phyloP scores from a whole-genome alignment of 73 alveolate species.

The Durusdinium trenchii region DNA sequence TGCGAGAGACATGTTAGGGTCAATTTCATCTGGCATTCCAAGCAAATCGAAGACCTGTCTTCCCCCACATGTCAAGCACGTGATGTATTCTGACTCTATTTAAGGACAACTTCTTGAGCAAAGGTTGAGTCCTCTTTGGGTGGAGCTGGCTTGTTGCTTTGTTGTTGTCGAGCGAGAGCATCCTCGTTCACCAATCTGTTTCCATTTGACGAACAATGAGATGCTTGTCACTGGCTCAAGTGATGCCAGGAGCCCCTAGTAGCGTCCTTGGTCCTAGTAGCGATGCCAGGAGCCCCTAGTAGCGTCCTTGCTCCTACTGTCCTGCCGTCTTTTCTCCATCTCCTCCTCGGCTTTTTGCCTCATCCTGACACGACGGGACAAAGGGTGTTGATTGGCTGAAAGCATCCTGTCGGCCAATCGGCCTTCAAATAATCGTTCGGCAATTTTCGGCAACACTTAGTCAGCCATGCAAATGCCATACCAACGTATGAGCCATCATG shows the following conservation, averaged over 20 bases:
- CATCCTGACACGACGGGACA: too few species aligned
- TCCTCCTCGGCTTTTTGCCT: slow-evolving; percentile 94
- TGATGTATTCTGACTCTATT: too few species aligned
- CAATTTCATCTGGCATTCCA: neutral
- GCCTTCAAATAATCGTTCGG: too few species aligned
- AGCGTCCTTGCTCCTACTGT: neutral
- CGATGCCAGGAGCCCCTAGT: neutral
- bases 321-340: slow-evolving; percentile 94
- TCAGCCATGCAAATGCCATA: neutral
- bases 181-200: neutral
- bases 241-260: neutral
- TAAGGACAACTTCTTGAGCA: too few species aligned
- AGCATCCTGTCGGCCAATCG: too few species aligned
- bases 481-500: neutral
- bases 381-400: too few species aligned
- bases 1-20: neutral
- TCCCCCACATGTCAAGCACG: too few species aligned
- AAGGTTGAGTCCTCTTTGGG: slow-evolving; percentile 31
- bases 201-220: neutral
- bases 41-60: too few species aligned
- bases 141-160: slow-evolving; percentile 65
- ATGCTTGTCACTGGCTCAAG: neutral
- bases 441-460: too few species aligned
- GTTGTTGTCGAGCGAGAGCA: slow-evolving; percentile 69
- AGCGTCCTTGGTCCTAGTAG: neutral